Conservation (phyloP, 768 basidiomycete genomes). For the Pleurotus tuber-regium region DNA sequence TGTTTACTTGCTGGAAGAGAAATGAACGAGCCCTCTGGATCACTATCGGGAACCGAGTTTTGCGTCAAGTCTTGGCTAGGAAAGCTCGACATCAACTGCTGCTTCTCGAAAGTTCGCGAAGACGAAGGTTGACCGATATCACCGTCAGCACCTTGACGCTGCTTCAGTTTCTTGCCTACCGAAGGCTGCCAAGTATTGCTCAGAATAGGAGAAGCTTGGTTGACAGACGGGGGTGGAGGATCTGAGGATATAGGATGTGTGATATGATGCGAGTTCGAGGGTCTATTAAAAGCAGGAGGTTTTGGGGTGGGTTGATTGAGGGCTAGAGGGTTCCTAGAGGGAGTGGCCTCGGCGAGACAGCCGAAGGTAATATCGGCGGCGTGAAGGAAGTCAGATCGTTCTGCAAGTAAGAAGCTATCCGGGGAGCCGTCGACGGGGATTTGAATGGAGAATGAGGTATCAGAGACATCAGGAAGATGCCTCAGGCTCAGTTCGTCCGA, state of each 20-base stretch:
- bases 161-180: neutral
- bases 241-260: neutral
- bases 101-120: neutral
- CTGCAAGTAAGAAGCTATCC: constrained; percentile 51
- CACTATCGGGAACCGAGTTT: too few relatives aligned
- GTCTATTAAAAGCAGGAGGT: constrained; percentile 17
- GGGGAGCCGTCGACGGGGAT: constrained; percentile 44
- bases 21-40: too few relatives aligned
- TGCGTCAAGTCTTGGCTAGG: too few relatives aligned
- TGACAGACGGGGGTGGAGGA: constrained; percentile 13
- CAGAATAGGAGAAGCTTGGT: neutral
- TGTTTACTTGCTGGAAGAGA: too few relatives aligned
- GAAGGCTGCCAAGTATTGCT: neutral
- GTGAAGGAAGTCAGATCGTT: constrained; percentile 46
- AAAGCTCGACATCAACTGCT: too few relatives aligned
- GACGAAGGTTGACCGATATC: neutral
- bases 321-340: constrained; percentile 30
- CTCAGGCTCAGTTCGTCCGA: constrained; percentile 42
- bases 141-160: neutral
- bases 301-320: constrained; percentile 41
- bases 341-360: constrained; percentile 24
- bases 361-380: constrained; percentile 35
- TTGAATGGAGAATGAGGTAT: constrained; percentile 53
- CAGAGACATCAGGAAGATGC: constrained; percentile 54
- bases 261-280: neutral